A percentile compares a stretch with the other conserved stretches of the same genome.
Evolutionary conservation across 2,329 filamentous ascomycete species (phyloP).

Genomic region (Cordyceps militaris): DNA sequence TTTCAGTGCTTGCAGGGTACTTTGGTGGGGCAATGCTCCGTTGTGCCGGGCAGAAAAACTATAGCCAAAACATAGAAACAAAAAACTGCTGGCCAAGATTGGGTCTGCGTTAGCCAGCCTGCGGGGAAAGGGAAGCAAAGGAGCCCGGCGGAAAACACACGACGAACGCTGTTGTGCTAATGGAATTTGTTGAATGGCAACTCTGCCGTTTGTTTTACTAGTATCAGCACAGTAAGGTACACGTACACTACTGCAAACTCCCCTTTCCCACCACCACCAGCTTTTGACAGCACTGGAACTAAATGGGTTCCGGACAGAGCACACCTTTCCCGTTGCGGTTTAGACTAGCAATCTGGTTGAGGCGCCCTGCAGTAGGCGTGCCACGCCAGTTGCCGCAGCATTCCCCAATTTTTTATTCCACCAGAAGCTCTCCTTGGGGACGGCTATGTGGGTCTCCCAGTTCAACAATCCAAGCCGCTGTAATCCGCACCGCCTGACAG

Average conservation of each 20-base stretch:
- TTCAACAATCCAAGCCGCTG: conserved; percentile 14
- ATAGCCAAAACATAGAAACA: too few species aligned
- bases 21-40: conserved; percentile 4
- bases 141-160: too few species aligned
- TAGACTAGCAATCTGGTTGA: conserved; percentile 39
- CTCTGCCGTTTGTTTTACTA: neutral
- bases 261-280: conserved; percentile 8
- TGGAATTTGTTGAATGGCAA: neutral
- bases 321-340: conserved; percentile 19
- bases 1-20: conserved; percentile 3
- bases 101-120: neutral
- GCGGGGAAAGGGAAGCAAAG: neutral
- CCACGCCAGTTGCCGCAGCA: conserved; percentile 15
- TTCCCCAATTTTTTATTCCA: conserved; percentile 11
- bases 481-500: neutral
- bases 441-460: conserved; percentile 2
- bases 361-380: conserved; percentile 24
- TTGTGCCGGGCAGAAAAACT: conserved; percentile 5
- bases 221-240: neutral
- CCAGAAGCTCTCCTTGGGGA: neutral
- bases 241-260: neutral
- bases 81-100: neutral
- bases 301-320: neutral
- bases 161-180: too few species aligned
- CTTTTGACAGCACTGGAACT: conserved; percentile 1